Conservation (phyloP, 768 basidiomycete species). For the Vararia minispora region DNA sequence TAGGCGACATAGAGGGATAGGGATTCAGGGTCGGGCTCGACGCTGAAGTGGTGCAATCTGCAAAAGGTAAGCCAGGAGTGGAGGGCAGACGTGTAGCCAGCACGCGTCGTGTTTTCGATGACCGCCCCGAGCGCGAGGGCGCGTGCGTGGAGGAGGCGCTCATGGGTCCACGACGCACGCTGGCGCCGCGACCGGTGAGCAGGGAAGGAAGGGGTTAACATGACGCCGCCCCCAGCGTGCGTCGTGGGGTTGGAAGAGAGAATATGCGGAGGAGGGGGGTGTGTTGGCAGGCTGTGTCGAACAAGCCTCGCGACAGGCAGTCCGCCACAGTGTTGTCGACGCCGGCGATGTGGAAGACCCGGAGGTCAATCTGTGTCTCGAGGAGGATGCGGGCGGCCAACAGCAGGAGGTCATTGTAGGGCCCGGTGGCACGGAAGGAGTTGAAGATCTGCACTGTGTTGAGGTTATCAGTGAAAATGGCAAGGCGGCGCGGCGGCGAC, state of each 20-base stretch:
- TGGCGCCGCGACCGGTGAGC: slow-evolving; percentile 23
- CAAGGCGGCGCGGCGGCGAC: slow-evolving; percentile 5
- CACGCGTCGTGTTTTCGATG: slow-evolving; percentile 16
- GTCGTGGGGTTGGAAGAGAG: slow-evolving; percentile 14
- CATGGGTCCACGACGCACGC: slow-evolving; percentile 23
- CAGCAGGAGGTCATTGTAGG: slow-evolving; percentile 14
- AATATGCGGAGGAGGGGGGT: background rate
- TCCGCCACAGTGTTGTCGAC: slow-evolving; percentile 16
- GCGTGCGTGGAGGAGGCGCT: slow-evolving; percentile 22
- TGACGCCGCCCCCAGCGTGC: slow-evolving; percentile 16
- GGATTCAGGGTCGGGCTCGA: slow-evolving; percentile 27
- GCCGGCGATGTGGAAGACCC: slow-evolving; percentile 18
- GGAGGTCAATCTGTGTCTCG: slow-evolving; percentile 6
- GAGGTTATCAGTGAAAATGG: slow-evolving; percentile 17
- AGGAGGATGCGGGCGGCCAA: slow-evolving; percentile 11
- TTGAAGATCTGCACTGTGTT: slow-evolving; percentile 19
- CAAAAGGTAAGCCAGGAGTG: slow-evolving; percentile 29
- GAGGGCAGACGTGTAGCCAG: slow-evolving; percentile 23
- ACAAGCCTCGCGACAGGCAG: slow-evolving; percentile 10
- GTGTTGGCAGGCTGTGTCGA: background rate
- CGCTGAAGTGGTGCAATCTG: slow-evolving; percentile 19
- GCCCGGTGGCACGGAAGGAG: slow-evolving; percentile 8
- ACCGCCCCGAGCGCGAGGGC: slow-evolving; percentile 23
- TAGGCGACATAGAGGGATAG: slow-evolving; percentile 25
- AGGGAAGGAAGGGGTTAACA: slow-evolving; percentile 10